A percentile compares a stretch with the other conserved stretches of the same genome.
Evolutionary conservation across 768 basidiomycete genomes (phyloP).

Genomic region (Nidula microcarpa): DNA sequence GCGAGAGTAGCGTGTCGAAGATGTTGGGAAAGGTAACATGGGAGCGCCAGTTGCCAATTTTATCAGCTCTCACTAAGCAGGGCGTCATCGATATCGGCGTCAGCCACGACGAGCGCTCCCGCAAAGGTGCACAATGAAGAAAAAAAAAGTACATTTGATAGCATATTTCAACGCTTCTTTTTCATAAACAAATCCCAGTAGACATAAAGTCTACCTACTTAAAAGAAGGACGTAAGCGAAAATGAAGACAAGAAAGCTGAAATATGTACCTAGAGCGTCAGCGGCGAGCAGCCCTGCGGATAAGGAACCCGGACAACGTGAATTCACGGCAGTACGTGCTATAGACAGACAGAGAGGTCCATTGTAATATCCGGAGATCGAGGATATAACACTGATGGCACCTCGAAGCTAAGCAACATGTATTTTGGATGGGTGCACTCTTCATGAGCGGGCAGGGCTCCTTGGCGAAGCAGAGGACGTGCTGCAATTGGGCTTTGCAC

Average conservation of each 20-base stretch:
- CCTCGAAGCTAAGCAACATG: slow-evolving; percentile 33
- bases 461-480: slow-evolving; percentile 45
- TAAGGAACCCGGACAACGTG: slow-evolving; percentile 36
- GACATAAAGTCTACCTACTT: no score
- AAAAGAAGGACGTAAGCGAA: no score
- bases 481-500: slow-evolving; percentile 22
- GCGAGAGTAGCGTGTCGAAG: no score
- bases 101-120: no score
- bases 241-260: slow-evolving; percentile 28
- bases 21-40: no score
- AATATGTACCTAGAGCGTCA: slow-evolving; percentile 32
- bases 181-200: slow-evolving; percentile 37
- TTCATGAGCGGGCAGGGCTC: slow-evolving; percentile 40
- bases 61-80: no score
- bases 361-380: background rate
- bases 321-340: slow-evolving; percentile 36
- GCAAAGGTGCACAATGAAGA: no score
- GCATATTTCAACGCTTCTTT: slow-evolving; percentile 32
- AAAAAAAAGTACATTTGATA: no score
- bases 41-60: no score
- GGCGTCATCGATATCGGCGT: no score
- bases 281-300: slow-evolving; percentile 36
- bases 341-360: no score
- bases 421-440: slow-evolving; percentile 49
- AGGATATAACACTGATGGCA: slow-evolving; percentile 9